Conservation (phyloP, 2,329 filamentous ascomycete species). For the Talaromyces verruculosus region DNA sequence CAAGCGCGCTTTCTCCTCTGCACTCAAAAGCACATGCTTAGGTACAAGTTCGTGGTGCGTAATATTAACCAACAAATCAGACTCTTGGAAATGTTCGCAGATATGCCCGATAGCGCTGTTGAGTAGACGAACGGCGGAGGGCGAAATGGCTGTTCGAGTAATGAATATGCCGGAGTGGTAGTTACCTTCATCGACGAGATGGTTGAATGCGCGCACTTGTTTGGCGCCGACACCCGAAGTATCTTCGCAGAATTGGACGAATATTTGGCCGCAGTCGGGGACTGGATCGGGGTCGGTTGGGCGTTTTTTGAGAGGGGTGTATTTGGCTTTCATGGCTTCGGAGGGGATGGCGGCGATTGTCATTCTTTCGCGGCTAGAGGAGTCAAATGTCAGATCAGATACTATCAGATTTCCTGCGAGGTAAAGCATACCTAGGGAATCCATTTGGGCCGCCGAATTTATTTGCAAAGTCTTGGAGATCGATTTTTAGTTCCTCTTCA, state of each 20-base stretch:
- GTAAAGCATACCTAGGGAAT: conserved; percentile 66
- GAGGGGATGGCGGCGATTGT: conserved; percentile 85
- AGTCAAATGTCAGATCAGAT: neutral
- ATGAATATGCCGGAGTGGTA: conserved; percentile 91
- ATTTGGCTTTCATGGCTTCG: conserved; percentile 78
- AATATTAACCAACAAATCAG: conserved; percentile 96
- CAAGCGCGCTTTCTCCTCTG: conserved; percentile 82
- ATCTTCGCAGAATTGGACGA: conserved; percentile 86
- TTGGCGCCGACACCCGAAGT: conserved; percentile 76
- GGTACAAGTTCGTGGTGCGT: conserved; percentile 96
- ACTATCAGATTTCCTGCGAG: neutral
- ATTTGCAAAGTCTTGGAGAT: conserved; percentile 74
- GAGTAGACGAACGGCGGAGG: conserved; percentile 84
- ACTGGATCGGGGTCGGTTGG: conserved; percentile 65
- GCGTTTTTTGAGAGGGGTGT: conserved; percentile 69
- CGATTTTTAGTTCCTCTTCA: conserved; percentile 83
- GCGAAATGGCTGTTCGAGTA: conserved; percentile 76
- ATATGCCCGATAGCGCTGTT: conserved; percentile 73
- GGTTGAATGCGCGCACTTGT: conserved; percentile 86
- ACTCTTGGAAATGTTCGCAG: conserved; percentile 94
- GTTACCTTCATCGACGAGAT: conserved; percentile 74
- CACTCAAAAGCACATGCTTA: conserved; percentile 84
- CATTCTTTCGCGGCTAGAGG: conserved; percentile 71
- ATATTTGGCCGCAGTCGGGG: conserved; percentile 81
- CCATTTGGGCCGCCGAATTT: conserved; percentile 73